Evolutionary conservation across 371 early-diverging fungal genomes (phyloP), one percentile per base, ranked within the genome.

Genomic region (Parasitella parasitica): DNA sequence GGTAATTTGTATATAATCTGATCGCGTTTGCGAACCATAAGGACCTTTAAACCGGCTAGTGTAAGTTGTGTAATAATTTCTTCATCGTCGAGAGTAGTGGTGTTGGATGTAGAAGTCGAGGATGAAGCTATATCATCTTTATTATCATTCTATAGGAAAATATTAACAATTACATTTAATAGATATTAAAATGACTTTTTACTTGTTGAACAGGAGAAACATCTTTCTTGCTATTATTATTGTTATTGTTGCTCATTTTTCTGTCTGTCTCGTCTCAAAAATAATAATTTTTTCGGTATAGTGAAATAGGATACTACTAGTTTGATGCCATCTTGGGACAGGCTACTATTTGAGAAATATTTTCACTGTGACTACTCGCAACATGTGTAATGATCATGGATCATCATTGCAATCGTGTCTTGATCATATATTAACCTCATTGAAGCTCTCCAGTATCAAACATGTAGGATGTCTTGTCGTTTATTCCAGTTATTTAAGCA

Each of bases 1-100:
- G 85, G 82, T 34, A 86, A 57, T 38, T 84, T 86, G 58, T 86
- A 86, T 16, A 86, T 81, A 59, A 86, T 84, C 48, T 85, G 86
- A 65, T 85, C 85, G 39, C 76, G 73, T 24, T 83, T 83, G 22
- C 77, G 78, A 22, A 85, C 75, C 82, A 85, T 85, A 6, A 85
- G 64, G 7, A 86, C 87, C 34, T 78, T 81, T 48, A 86, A 52
- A 7, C 87, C 87, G 16, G 86, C 85, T 51, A 86, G 66, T 15
- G 82, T 82, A 27, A 86, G 69, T 59, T 83, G 77, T 0, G 82
- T 83, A 36, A 86, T 82, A 16, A 78, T 64, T 43, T 84, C 78
- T 36, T 77, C 81, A 39, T 75, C 77, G n/a, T 64, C 59, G 13
- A 9, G n/a, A 22, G 8, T 43, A 20, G 18, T 43, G 46, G 24